phyloP scores from a whole-genome alignment of 2,329 filamentous ascomycete species.

The Septoria linicola region DNA sequence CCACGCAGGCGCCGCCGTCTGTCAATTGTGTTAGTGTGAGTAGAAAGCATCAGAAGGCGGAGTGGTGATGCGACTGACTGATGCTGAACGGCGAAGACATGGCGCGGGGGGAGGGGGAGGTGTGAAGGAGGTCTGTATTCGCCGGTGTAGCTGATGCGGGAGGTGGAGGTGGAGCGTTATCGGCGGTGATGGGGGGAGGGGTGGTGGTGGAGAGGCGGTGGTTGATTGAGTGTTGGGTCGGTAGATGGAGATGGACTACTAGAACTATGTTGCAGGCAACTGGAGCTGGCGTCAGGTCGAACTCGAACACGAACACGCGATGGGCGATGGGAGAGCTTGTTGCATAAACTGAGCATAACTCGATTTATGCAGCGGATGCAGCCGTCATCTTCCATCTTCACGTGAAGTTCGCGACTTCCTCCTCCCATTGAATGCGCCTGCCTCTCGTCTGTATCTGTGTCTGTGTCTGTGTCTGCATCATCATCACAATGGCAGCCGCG shows the following conservation, averaged over 20 bases:
- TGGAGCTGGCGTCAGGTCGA: slow-evolving; percentile 12
- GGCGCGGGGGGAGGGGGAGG: slow-evolving; percentile 22
- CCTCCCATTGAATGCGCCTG: slow-evolving; percentile 4
- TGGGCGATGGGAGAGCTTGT: slow-evolving; percentile 8
- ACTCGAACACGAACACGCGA: neutral
- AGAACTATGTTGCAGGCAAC: slow-evolving; percentile 13
- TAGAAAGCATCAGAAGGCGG: neutral
- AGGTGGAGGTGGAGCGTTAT: neutral
- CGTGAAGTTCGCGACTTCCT: slow-evolving; percentile 1
- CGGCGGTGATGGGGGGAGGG: slow-evolving; percentile 7
- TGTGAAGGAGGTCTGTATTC: neutral
- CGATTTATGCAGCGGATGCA: neutral
- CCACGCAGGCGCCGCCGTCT: slow-evolving; percentile 91
- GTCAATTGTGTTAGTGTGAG: slow-evolving; percentile 17
- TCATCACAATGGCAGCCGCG: slow-evolving; percentile 19
- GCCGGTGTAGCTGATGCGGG: neutral
- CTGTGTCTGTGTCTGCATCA: too few relatives aligned
- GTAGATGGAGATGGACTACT: neutral
- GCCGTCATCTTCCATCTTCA: slow-evolving; percentile 7
- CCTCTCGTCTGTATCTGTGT: too few relatives aligned
- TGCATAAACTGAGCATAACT: slow-evolving; percentile 14
- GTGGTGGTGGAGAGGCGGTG: slow-evolving; percentile 4
- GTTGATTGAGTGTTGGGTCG: neutral
- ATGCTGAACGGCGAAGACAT: slow-evolving; percentile 92
- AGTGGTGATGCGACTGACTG: slow-evolving; percentile 60